Evolutionary conservation across 257 asterid species (phyloP), one percentile per base, ranked within the genome.

Genomic region (Lavandula angustifolia): DNA sequence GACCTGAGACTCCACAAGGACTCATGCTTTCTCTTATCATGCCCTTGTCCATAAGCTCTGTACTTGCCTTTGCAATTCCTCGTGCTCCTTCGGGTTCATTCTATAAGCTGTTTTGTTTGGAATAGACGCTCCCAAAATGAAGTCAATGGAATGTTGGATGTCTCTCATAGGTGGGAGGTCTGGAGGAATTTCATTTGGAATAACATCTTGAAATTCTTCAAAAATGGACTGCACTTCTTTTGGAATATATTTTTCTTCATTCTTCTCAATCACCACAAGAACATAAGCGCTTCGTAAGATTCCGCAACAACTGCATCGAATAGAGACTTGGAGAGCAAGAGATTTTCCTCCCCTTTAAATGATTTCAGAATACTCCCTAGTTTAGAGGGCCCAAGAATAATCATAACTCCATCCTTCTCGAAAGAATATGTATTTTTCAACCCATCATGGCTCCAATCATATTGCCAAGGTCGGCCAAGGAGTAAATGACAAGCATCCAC

Each of bases 401-500:
- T 51, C 14, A 1, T 34, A 34, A 4, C 54, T 4, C 55, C 54
- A 50, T 69, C 54, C 32, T 69, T 69, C 13, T 32, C 49, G 29
- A 69, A 61, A 22, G 54, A 7, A 27, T 69, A 22, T 11, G 68
- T 63, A 4, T 62, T 53, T 6, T 62, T 62, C 6, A 5, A 29
- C 0, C 70, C 70, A 54, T 71, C 59, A 35, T 54, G 70, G 10
- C 37, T 71, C 46, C 27, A 7, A 62, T 71, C 60, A 35, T 62
- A 62, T 46, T 62, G 70, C 44, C 64, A 61, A 0, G 70, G 53
- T 33, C 65, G 13, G 0, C 50, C 35, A 10, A 58, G 34, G 5
- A 40, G 33, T 40, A 58, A 14, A 37, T 58, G 64, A 5, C 50
- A 53, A 40, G 64, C 17, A 37, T 58, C 50, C 50, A 58, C 9